Conservation (phyloP, 169 alveolate species). For the Cryptosporidium viatorum region DNA sequence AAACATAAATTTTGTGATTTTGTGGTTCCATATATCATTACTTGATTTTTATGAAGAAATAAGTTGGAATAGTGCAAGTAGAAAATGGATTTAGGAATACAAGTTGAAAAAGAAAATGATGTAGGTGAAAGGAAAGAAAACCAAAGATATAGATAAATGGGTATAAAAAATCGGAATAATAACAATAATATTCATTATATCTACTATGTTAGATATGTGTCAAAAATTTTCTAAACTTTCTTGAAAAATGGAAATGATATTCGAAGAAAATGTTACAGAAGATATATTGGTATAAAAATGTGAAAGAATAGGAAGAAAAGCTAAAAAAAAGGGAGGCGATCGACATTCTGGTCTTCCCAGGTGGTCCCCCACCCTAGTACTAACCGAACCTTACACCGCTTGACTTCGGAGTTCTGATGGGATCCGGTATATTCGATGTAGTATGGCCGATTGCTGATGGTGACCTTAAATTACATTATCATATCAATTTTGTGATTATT, state of each 20-base stretch:
- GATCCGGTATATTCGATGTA: conserved; percentile 90
- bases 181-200: too few relatives aligned
- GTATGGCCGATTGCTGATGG: conserved; percentile 88
- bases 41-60: not conserved
- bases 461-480: not conserved
- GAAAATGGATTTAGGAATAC: not conserved
- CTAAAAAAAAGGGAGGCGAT: conserved; percentile 27
- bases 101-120: not conserved
- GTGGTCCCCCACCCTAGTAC: conserved; percentile 93
- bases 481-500: not conserved
- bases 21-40: too few relatives aligned
- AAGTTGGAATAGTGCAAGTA: not conserved
- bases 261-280: too few relatives aligned
- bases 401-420: conserved; percentile 93
- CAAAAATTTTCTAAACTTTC: not conserved
- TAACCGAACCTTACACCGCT: conserved; percentile 90
- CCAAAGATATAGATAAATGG: not conserved
- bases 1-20: too few relatives aligned
- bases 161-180: too few relatives aligned
- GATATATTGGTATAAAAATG: too few relatives aligned
- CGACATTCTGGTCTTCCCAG: conserved; percentile 83
- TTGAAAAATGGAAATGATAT: too few relatives aligned
- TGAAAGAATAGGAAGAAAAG: too few relatives aligned
- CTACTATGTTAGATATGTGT: not conserved
- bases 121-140: not conserved